Conservation (phyloP, 129 eudicot species). For the Centrapalus pauciflorus region DNA sequence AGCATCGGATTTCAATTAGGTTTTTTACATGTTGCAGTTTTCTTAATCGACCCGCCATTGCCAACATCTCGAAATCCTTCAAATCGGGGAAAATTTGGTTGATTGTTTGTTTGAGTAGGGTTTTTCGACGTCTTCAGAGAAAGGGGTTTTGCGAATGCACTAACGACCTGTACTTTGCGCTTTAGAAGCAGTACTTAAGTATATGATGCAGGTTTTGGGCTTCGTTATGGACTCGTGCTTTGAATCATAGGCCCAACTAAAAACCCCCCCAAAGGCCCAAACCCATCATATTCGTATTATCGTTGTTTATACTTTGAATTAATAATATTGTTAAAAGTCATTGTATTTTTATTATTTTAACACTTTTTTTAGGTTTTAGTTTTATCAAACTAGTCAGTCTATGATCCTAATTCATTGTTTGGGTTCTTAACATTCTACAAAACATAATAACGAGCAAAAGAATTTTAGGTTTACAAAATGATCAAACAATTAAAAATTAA, state of each 20-base stretch:
- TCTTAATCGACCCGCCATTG: constrained; percentile 20
- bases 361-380: too few relatives aligned
- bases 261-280: too few relatives aligned
- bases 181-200: not conserved
- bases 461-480: too few relatives aligned
- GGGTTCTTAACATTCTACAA: too few relatives aligned
- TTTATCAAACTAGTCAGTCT: too few relatives aligned
- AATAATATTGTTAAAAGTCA: too few relatives aligned
- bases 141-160: constrained; percentile 13
- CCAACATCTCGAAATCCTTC: constrained; percentile 17
- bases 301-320: too few relatives aligned
- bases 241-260: not conserved
- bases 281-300: too few relatives aligned
- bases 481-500: too few relatives aligned
- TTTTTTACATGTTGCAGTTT: constrained; percentile 27
- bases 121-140: not conserved
- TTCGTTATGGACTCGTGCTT: not conserved
- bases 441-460: too few relatives aligned
- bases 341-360: too few relatives aligned
- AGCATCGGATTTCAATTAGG: constrained; percentile 25
- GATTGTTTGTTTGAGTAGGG: constrained; percentile 17
- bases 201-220: not conserved
- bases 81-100: not conserved
- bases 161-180: not conserved
- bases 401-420: too few relatives aligned